A percentile compares a stretch with the other conserved stretches of the same genome.
Evolutionary conservation across 2,329 filamentous ascomycete genomes (phyloP).

Genomic region (Colletotrichum sp.): DNA sequence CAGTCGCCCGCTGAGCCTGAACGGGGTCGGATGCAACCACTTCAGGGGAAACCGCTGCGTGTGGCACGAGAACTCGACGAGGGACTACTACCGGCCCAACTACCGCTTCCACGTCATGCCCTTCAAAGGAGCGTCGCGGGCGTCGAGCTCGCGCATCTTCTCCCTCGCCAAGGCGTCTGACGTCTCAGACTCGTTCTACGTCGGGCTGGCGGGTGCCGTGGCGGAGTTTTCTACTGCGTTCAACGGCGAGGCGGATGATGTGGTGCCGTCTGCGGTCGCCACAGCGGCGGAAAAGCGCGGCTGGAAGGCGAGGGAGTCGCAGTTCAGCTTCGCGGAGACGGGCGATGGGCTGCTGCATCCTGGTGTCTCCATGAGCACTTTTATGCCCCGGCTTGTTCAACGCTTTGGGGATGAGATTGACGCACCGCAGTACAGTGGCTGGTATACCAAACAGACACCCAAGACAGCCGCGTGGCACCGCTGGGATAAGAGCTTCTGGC

Average conservation of each 20-base stretch:
- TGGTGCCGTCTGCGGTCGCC: not conserved
- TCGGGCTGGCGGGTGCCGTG: constrained; percentile 52
- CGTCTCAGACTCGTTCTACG: constrained; percentile 51
- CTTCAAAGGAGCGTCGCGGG: constrained; percentile 25
- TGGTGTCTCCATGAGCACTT: constrained; percentile 17
- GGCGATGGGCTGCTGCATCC: constrained; percentile 27
- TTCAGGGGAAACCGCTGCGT: constrained; percentile 38
- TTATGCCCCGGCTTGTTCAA: constrained; percentile 19
- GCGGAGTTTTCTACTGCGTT: constrained; percentile 40
- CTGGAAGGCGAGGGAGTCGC: constrained; percentile 4
- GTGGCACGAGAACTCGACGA: constrained; percentile 52
- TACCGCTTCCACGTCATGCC: constrained; percentile 46
- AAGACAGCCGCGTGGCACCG: constrained; percentile 13
- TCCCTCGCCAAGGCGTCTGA: constrained; percentile 53
- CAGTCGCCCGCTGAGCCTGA: constrained; percentile 18
- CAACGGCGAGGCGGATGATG: not conserved
- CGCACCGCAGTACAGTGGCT: not conserved
- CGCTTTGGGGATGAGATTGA: constrained; percentile 10
- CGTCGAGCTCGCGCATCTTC: constrained; percentile 39
- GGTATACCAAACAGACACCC: constrained; percentile 1
- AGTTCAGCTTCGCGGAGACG: constrained; percentile 28
- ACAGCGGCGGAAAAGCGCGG: constrained; percentile 15
- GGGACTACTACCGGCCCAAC: constrained; percentile 54
- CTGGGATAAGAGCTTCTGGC: constrained; percentile 17
- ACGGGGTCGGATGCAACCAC: constrained; percentile 37